A percentile compares a stretch with the other conserved stretches of the same genome.
phyloP scores from a whole-genome alignment of 2,329 filamentous ascomycete genomes.

The Sodiomyces alkalinus region DNA sequence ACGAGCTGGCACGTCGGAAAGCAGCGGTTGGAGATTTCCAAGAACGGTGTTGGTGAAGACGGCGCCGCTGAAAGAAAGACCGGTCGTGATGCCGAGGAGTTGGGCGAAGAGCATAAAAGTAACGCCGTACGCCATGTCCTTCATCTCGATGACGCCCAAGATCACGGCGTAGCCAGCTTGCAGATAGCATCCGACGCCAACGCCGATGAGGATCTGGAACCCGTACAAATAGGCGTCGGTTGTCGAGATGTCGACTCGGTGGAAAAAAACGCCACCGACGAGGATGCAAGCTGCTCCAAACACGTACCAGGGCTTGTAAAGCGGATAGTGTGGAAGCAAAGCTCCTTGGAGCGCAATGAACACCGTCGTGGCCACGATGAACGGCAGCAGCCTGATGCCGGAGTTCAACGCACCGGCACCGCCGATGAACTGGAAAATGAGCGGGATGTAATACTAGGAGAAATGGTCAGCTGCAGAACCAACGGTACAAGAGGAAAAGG shows the following conservation, averaged over 20 bases:
- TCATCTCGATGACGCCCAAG: no score
- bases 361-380: constrained; percentile 34
- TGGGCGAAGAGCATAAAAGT: no score
- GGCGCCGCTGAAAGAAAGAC: no score
- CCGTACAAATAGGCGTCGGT: constrained; percentile 42
- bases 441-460: constrained; percentile 38
- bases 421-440: constrained; percentile 39
- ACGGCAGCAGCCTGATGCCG: constrained; percentile 38
- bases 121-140: no score
- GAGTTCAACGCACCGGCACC: constrained; percentile 35
- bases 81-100: no score
- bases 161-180: no score
- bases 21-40: no score
- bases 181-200: constrained; percentile 40
- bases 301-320: no score
- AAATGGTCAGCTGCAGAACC: no score
- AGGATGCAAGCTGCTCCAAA: constrained; percentile 23
- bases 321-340: constrained; percentile 32
- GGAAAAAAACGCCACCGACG: constrained; percentile 22
- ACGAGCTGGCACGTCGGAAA: no score
- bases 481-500: no score
- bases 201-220: constrained; percentile 39
- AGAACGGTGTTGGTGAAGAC: no score
- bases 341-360: constrained; percentile 26
- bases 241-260: constrained; percentile 39